Percentiles rank a stretch among this genome's conserved stretches.
Conservation (phyloP, 2,329 filamentous ascomycete genomes). For the Colletotrichum paranaense region DNA sequence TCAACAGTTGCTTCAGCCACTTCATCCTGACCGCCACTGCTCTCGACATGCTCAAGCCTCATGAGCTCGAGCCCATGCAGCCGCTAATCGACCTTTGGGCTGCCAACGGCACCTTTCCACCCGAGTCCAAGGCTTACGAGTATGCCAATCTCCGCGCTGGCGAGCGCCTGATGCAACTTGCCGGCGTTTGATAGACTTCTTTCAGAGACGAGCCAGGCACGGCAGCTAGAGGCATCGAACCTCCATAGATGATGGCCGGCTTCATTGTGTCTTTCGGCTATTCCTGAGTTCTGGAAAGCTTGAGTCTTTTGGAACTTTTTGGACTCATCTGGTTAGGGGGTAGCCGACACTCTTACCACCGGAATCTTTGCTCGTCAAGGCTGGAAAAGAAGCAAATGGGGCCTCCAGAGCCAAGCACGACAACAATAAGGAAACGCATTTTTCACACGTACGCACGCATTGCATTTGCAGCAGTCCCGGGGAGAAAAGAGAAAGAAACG, state of each 20-base stretch:
- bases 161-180: slow-evolving; percentile 66
- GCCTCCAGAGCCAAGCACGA: not conserved
- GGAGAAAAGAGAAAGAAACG: not conserved
- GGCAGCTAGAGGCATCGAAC: not conserved
- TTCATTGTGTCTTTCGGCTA: not conserved
- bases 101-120: slow-evolving; percentile 86
- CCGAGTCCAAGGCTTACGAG: slow-evolving; percentile 75
- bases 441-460: slow-evolving; percentile 21
- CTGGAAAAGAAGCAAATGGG: slow-evolving; percentile 1
- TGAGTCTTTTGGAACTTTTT: not conserved
- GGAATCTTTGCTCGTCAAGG: not conserved
- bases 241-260: not conserved
- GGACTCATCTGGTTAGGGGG: not conserved
- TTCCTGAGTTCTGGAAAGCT: not conserved
- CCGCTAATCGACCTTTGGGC: slow-evolving; percentile 93
- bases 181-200: slow-evolving; percentile 41
- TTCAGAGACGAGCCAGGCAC: not conserved
- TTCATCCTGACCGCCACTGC: slow-evolving; percentile 85
- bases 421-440: slow-evolving; percentile 7
- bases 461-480: slow-evolving; percentile 33
- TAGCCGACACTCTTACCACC: not conserved
- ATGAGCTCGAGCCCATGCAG: slow-evolving; percentile 96
- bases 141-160: slow-evolving; percentile 72
- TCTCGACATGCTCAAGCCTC: slow-evolving; percentile 85
- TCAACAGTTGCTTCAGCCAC: slow-evolving; percentile 90